phyloP scores from a whole-genome alignment of 257 asterid species.

The Mentha longifolia region DNA sequence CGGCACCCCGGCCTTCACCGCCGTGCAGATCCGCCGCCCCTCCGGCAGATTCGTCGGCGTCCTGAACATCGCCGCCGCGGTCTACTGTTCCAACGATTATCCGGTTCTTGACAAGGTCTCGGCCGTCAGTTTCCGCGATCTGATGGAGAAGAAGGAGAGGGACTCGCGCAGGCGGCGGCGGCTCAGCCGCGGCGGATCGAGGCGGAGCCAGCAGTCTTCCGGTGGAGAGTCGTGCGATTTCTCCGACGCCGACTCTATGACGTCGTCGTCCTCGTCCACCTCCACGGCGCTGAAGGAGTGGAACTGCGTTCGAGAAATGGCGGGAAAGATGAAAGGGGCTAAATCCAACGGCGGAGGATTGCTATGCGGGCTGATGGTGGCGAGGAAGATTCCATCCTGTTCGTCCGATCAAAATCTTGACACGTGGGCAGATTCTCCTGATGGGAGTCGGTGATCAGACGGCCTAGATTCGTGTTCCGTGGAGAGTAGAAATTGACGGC shows the following conservation, averaged over 20 bases:
- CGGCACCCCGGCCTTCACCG: constrained; percentile 68
- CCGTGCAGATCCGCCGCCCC: no score
- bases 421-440: constrained; percentile 50
- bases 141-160: constrained; percentile 53
- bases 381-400: constrained; percentile 60
- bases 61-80: constrained; percentile 69
- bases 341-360: constrained; percentile 57
- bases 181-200: constrained; percentile 68
- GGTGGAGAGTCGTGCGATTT: constrained; percentile 70
- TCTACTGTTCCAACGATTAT: constrained; percentile 55
- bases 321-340: constrained; percentile 55
- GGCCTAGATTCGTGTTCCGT: constrained; percentile 28
- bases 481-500: constrained; percentile 23
- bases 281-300: constrained; percentile 71
- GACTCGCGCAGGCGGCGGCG: constrained; percentile 49
- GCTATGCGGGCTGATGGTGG: constrained; percentile 73
- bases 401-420: constrained; percentile 65
- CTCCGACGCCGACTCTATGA: constrained; percentile 73
- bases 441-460: constrained; percentile 44
- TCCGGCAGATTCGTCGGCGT: no score
- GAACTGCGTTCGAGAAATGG: constrained; percentile 59
- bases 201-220: constrained; percentile 64
- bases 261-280: constrained; percentile 66
- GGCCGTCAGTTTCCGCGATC: constrained; percentile 69
- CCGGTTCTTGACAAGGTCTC: constrained; percentile 53